phyloP scores from a whole-genome alignment of 129 eudicot genomes.

The Scalesia atractyloides region DNA sequence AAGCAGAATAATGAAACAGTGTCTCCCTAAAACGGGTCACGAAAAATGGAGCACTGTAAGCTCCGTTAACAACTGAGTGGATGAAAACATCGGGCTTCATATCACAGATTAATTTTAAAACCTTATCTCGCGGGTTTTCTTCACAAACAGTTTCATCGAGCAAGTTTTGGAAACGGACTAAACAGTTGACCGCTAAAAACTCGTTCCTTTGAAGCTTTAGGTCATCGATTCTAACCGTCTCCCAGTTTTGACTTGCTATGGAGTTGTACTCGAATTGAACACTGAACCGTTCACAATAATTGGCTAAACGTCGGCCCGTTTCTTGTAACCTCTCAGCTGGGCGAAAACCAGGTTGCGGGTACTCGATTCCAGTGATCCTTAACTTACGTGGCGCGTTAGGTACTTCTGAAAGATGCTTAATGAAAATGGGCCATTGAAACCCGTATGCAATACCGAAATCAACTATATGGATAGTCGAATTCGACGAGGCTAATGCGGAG shows the following conservation, averaged over 20 bases:
- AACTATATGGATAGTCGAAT: constrained; percentile 45
- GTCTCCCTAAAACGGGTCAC: constrained; percentile 59
- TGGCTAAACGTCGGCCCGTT: constrained; percentile 48
- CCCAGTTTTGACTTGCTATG: constrained; percentile 61
- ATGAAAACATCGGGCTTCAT: constrained; percentile 51
- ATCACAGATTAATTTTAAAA: constrained; percentile 45
- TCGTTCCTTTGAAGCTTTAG: constrained; percentile 52
- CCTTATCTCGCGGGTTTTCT: constrained; percentile 46
- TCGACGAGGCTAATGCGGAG: constrained; percentile 2
- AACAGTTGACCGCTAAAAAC: constrained; percentile 52
- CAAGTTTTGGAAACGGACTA: constrained; percentile 40
- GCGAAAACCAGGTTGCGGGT: constrained; percentile 52
- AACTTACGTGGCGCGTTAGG: constrained; percentile 48
- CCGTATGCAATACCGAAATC: constrained; percentile 65
- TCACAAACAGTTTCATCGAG: constrained; percentile 48
- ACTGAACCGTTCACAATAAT: constrained; percentile 46
- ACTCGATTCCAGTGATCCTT: constrained; percentile 62
- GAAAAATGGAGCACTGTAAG: constrained; percentile 56
- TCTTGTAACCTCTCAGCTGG: constrained; percentile 54
- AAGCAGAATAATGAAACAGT: constrained; percentile 51
- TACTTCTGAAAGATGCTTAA: constrained; percentile 40
- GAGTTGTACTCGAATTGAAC: constrained; percentile 54
- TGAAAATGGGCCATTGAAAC: constrained; percentile 66
- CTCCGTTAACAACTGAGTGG: constrained; percentile 47
- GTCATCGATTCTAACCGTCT: constrained; percentile 46